These are phyloP conservation scores for Chrysoporthe puriensis DNA, from an alignment of 2,329 filamentous ascomycete genomes.

Conservation along the genomic window DNA sequence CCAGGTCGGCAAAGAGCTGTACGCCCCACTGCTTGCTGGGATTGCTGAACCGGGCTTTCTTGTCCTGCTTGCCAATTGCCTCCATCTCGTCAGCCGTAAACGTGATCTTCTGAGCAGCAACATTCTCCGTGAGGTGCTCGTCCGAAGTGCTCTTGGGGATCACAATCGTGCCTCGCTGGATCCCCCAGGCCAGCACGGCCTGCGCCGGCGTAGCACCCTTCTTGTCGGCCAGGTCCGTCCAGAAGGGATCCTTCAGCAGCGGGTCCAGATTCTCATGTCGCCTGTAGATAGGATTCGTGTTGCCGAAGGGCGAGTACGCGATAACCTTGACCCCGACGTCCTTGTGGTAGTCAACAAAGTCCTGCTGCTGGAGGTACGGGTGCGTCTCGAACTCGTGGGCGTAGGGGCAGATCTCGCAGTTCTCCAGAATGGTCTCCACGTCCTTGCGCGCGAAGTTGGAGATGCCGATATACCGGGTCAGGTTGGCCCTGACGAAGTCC, in stretches of 20 bases:
- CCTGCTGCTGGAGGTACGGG: slow-evolving; percentile 55
- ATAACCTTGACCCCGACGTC: slow-evolving; percentile 48
- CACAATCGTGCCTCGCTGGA: slow-evolving; percentile 49
- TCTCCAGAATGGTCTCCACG: slow-evolving; percentile 43
- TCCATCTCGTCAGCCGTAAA: slow-evolving; percentile 44
- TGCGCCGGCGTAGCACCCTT: slow-evolving; percentile 49
- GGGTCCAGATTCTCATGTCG: slow-evolving; percentile 34
- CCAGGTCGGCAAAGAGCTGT: slow-evolving; percentile 44
- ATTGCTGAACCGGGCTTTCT: slow-evolving; percentile 42
- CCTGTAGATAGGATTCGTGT: slow-evolving; percentile 53
- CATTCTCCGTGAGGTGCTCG: slow-evolving; percentile 49
- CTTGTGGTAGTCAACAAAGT: slow-evolving; percentile 50
- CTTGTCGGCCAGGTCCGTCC: slow-evolving; percentile 43
- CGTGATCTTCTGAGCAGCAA: slow-evolving; percentile 51
- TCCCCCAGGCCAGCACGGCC: slow-evolving; percentile 51
- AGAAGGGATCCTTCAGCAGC: slow-evolving; percentile 46
- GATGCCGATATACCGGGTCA: slow-evolving; percentile 62
- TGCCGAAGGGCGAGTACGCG: slow-evolving; percentile 56
- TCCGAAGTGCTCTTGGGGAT: slow-evolving; percentile 55
- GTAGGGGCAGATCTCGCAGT: slow-evolving; percentile 53
- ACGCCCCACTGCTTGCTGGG: slow-evolving; percentile 45
- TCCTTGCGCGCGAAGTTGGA: slow-evolving; percentile 59
- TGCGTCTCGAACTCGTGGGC: slow-evolving; percentile 63
- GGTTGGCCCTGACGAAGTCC: slow-evolving; percentile 54
- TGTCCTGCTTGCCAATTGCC: slow-evolving; percentile 34